Evolutionary conservation across 2,329 filamentous ascomycete genomes (phyloP).

Genomic region (Curvularia lunata): DNA sequence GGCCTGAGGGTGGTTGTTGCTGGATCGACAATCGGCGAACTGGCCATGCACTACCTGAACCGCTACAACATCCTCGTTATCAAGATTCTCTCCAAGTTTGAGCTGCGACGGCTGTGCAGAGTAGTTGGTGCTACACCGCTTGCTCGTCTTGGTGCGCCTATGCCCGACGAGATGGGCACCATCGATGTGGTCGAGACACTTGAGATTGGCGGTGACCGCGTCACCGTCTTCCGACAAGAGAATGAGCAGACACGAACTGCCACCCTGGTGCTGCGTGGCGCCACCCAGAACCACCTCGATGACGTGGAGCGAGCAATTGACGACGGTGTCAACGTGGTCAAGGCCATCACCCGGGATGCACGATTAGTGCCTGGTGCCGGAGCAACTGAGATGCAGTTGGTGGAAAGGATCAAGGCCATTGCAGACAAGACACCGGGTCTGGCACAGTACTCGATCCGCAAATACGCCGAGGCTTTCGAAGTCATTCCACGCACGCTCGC

Average conservation of each 20-base stretch:
- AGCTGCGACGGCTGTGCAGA: slow-evolving; percentile 90
- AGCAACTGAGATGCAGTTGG: slow-evolving; percentile 90
- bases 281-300: slow-evolving; percentile 97
- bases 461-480: slow-evolving; percentile 97
- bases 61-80: slow-evolving; percentile 94
- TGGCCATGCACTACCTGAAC: slow-evolving; percentile 97
- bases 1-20: slow-evolving; percentile 91
- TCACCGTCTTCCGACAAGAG: slow-evolving; percentile 98
- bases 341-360: slow-evolving; percentile 94
- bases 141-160: slow-evolving; percentile 91
- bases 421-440: slow-evolving; percentile 93
- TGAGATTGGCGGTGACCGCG: slow-evolving; percentile 96
- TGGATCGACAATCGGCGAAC: slow-evolving; percentile 90
- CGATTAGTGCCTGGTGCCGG: slow-evolving; percentile 92
- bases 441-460: slow-evolving; percentile 95
- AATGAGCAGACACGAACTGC: slow-evolving; percentile 90
- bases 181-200: slow-evolving; percentile 96
- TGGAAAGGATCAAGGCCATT: slow-evolving; percentile 87
- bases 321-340: slow-evolving; percentile 97
- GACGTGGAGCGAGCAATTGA: slow-evolving; percentile 97
- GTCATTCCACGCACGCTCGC: slow-evolving; percentile 93
- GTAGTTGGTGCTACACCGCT: slow-evolving; percentile 97
- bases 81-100: slow-evolving; percentile 97
- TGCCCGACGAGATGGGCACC: slow-evolving; percentile 99
- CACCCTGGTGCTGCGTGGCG: slow-evolving; percentile 90